Percentiles rank a stretch among this genome's conserved stretches.
Conservation (phyloP, 2,329 filamentous ascomycete genomes). For the Elsinoe batatas region DNA sequence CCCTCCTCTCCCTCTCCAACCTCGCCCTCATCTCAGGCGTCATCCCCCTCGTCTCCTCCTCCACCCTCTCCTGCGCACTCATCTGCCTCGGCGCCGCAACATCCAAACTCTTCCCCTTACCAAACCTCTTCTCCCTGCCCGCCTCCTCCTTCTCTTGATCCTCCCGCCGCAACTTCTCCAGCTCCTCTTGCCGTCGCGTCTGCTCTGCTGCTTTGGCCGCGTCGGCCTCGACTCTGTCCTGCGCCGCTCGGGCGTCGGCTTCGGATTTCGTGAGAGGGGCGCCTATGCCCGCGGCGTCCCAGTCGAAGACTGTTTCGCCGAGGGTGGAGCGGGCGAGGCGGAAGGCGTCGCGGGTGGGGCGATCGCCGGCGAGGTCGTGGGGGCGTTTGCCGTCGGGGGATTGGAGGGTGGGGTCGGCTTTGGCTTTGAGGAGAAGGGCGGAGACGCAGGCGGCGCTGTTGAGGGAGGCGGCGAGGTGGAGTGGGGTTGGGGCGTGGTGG, state of each 20-base stretch:
- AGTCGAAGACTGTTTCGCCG: conserved; percentile 67
- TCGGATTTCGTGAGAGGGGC: conserved; percentile 60
- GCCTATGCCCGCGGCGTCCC: conserved; percentile 67
- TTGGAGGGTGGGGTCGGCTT: conserved; percentile 59
- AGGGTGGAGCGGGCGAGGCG: conserved; percentile 75
- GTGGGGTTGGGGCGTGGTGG: conserved; percentile 69
- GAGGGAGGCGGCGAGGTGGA: conserved; percentile 77
- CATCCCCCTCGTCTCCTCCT: conserved; percentile 75
- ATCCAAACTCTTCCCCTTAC: conserved; percentile 44
- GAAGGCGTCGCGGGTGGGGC: conserved; percentile 80
- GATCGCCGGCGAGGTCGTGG: conserved; percentile 80
- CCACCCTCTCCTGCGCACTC: conserved; percentile 67
- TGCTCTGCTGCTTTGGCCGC: conserved; percentile 51
- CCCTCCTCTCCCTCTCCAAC: conserved; percentile 79
- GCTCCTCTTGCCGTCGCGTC: conserved; percentile 61
- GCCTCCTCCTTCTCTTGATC: conserved; percentile 47
- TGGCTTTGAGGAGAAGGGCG: conserved; percentile 64
- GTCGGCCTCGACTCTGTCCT: conserved; percentile 60
- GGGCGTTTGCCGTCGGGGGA: conserved; percentile 73
- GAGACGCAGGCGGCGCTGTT: conserved; percentile 69
- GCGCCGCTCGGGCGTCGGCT: conserved; percentile 56
- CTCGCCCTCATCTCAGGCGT: conserved; percentile 78
- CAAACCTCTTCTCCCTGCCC: conserved; percentile 42
- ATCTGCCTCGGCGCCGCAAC: conserved; percentile 35
- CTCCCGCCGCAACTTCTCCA: conserved; percentile 60